Percentiles rank a stretch among this genome's conserved stretches.
These are phyloP conservation scores for Phaeophleospora eucalypticola DNA, from an alignment of 2,329 filamentous ascomycete genomes.

Conservation along the genomic window DNA sequence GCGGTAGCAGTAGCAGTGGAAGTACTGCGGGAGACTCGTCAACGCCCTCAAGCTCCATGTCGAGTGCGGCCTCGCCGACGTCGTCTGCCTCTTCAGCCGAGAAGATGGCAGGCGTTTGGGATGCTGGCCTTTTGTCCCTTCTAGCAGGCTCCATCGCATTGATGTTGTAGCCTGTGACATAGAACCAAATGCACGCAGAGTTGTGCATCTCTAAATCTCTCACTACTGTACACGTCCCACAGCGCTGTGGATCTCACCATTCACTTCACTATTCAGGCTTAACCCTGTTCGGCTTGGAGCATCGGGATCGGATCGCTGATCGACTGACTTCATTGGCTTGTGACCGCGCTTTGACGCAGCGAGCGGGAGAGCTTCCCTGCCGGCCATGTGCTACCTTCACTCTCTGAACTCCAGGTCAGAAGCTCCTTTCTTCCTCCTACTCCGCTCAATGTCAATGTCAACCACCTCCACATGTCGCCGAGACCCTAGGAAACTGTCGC, in stretches of 20 bases:
- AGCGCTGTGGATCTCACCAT: neutral
- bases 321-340: neutral
- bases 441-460: neutral
- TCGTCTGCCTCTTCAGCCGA: too few relatives aligned
- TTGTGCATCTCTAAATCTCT: too few relatives aligned
- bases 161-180: too few relatives aligned
- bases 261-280: neutral
- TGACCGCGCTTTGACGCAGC: neutral
- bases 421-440: neutral
- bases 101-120: too few relatives aligned
- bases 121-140: too few relatives aligned
- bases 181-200: too few relatives aligned
- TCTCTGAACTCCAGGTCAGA: too few relatives aligned
- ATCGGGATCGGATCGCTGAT: neutral
- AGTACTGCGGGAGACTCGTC: neutral
- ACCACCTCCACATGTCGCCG: neutral
- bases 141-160: too few relatives aligned
- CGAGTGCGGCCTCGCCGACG: neutral
- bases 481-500: neutral
- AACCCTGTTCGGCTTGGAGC: neutral
- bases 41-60: neutral
- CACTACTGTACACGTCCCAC: neutral
- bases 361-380: neutral
- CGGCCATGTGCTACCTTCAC: neutral
- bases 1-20: neutral